Evolutionary conservation across 176 grass and related monocot species (phyloP), one percentile per base, ranked within the genome.

Genomic region (Ananas comosus): DNA sequence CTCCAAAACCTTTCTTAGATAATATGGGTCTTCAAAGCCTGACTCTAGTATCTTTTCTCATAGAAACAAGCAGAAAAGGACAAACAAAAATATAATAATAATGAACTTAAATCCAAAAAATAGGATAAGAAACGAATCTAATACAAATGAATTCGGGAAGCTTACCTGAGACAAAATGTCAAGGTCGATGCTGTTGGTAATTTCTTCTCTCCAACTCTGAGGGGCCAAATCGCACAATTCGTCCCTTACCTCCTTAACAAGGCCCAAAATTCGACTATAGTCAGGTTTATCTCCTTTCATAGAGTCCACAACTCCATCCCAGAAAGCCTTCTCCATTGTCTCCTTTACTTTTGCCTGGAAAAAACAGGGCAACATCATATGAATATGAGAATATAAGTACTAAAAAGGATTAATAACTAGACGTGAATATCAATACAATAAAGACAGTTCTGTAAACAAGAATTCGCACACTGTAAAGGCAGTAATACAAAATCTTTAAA

Each of bases 191-290:
- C 84, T 85, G 54, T 78, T 85, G 33, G 78, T 53, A 58, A 99
- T 93, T 75, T 99, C 85, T 18, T 88, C 80, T 63, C 81, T 92
- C 90, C 84, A 99, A 21, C 4, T 73, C 52, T 86, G 73, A 29
- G 94, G 90, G 77, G 89, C 94, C 77, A 99, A 73, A 28, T 88
- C 87, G 21, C 76, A 82, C 64, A 99, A 84, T 53, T 91, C 91
- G 84, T 93, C 84, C 65, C 84, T 89, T 63, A 99, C 80, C 82
- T 93, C 89, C 80, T 86, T 93, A 50, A 99, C 87, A 18, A 99
- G 84, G 69, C 78, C 77, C 61, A 99, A 64, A 53, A 99, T 53
- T 51, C 81, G 80, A 68, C 67, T 82, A 49, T 88, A 93, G 65
- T 99, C 82, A 73, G 94, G 89, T 52, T 58, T 82, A 68, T 93